phyloP scores from a whole-genome alignment of 495 filamentous ascomycete genomes.

The Cercophora sp. region DNA sequence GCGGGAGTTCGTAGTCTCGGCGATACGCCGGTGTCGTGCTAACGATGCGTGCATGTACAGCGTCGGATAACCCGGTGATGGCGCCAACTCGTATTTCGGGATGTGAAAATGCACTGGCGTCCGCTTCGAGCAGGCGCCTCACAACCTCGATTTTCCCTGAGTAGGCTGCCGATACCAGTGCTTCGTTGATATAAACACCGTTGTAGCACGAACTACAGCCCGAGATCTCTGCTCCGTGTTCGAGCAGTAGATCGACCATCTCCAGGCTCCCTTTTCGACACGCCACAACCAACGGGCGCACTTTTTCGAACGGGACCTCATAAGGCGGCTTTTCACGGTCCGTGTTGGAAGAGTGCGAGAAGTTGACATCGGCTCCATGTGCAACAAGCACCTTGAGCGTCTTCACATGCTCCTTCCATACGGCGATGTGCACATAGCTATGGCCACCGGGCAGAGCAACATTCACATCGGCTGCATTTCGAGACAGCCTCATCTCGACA shows the following conservation, averaged over 20 bases:
- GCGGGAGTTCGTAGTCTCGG: too few species aligned
- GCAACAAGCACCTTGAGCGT: constrained; percentile 4
- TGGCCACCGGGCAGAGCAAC: constrained; percentile 1
- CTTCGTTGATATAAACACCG: neutral
- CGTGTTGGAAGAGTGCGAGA: neutral
- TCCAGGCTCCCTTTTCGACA: constrained; percentile 4
- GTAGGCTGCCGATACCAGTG: constrained; percentile 8
- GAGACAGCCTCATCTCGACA: constrained; percentile 2
- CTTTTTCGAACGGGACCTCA: neutral
- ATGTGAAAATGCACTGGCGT: neutral
- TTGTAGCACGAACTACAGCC: neutral
- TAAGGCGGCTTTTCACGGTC: neutral
- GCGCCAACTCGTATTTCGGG: constrained; percentile 2
- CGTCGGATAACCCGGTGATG: neutral
- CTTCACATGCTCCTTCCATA: neutral
- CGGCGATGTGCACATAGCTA: constrained; percentile 4
- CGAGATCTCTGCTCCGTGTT: constrained; percentile 3
- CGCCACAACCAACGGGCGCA: constrained; percentile 2
- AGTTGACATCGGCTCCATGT: constrained; percentile 8
- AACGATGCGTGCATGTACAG: too few species aligned
- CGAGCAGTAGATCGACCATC: neutral
- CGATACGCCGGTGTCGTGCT: too few species aligned
- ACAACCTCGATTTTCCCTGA: constrained; percentile 7
- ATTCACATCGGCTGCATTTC: neutral
- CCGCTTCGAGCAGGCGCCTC: neutral